Evolutionary conservation across 163 green algal species (phyloP), one percentile per base, ranked within the genome.

Genomic region (Scenedesmus sp.): DNA sequence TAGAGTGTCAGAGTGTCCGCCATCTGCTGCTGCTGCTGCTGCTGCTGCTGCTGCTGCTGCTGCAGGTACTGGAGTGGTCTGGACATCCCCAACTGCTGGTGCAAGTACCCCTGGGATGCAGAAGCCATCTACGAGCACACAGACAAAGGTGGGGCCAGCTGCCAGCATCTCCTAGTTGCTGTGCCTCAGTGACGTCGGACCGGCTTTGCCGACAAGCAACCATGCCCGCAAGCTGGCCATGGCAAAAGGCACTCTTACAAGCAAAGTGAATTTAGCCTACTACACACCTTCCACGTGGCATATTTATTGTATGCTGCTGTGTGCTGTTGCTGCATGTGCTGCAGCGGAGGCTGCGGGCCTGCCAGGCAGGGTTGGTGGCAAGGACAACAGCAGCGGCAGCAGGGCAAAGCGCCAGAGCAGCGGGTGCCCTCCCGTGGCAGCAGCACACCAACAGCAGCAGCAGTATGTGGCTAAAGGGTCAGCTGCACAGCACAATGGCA

Each of bases 71-170:
- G 84, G 84, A 55, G 23, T 56, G 26, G 59, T 1, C n/a, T 74
- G 54, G 84, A 88, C 57, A 88, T 88, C 26, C 23, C 55, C 26
- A 74, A 88, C 84, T 88, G 84, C 84, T 88, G 84, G 84, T 88
- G 84, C 59, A 46, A 60, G 5, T 88, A 79, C 59, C 84, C 84
- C 59, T 88, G 84, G 84, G 84, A 88, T 54, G 84, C 84, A 4
- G 16, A 62, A 15, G 84, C 55, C 20, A 77, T 88, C 26, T 88
- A 77, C 26, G 13, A 60, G 8, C 62, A 79, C 26, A 59, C 84
- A 26, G 15, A 59, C 54, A 59, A 23, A 84, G 18, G 77, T 59
- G 18, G 4, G 52, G 13, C 34, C 13, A 12, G 9, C 1, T 18
- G 73, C 73, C 13, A 34, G 73, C 5, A 54, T 82, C 34, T 26